Evolutionary conservation across 2,329 filamentous ascomycete genomes (phyloP), one percentile per base, ranked within the genome.

Genomic region (Neofusicoccum parvum): DNA sequence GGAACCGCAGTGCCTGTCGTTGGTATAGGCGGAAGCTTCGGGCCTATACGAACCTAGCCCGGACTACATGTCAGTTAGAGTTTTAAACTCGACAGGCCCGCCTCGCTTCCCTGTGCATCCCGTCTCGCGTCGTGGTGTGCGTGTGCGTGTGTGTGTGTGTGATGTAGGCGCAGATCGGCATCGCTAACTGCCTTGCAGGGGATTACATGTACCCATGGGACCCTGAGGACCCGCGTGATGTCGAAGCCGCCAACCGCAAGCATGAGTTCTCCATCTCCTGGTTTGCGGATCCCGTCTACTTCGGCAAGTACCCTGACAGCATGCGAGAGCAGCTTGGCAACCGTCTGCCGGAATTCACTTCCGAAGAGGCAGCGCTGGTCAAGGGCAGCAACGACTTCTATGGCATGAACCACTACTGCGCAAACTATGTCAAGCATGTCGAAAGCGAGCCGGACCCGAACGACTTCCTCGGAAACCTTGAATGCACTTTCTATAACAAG

Each of bases 381-480:
- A 84, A 90, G 73, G 92, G 91, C n/a, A 92, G 89, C 75, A 95
- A 95, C 77, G 92, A 96, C 82, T 96, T 96, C 80, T 96, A 96
- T 78, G 92, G 92, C 77, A 94, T 94, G 91, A 96, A 96, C 83
- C 90, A 93, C 83, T 96, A 96, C 83, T 94, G 91, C 59, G 90
- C 92, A 74, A 92, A 95, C 83, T 96, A 91, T 80, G 88, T 96
- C 80, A 89, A 88, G 76, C 89, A 94, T 80, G 87, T 87, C 73
- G 83, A 85, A 7, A 85, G 84, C 6, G 80, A 84, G 54, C 80
- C 91, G 0, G 83, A 86, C 1, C 80, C 81, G 3, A 84, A 90
- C 59, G 92, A 96, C 80, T 88, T 87, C 77, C 80, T 87, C 12
- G 92, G 92, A 62, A 90, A 96, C 77, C 80, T 96, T 41, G 90